Evolutionary conservation across 1,284 basidiomycete genomes (phyloP), one percentile per base, ranked within the genome.

Genomic region (Irpex sp.): DNA sequence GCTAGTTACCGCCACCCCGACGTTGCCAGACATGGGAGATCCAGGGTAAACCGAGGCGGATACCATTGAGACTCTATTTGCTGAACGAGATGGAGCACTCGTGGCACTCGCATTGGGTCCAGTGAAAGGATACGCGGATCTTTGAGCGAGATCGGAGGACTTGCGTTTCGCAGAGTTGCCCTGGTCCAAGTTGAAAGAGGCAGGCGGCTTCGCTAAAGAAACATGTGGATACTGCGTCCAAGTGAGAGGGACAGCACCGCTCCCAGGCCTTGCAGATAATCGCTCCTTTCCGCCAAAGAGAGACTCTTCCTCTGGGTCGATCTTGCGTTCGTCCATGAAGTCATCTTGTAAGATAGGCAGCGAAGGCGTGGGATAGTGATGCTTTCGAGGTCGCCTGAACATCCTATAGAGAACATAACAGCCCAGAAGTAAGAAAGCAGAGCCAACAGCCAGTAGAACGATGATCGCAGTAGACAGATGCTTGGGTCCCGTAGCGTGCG

Each of bases 201-300:
- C 34, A 6, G 58, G 58, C 26, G 66, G 62, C 60, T 67, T 69
- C 34, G 9, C 56, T 3, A 67, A 13, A 19, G 69, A 67, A 1
- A 68, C 64, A 21, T 70, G 74, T 9, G 73, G 79, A 71, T 89
- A 89, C 66, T 87, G 85, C 2, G 85, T 83, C 88, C 88, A 91
- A 48, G 81, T 77, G 79, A 81, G 85, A 80, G 72, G 2, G 79
- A 78, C 15, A 75, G 76, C 61, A 78, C 54, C 79, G 60, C 68
- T 69, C 11, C 77, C 79, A 65, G 79, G 76, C 31, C 79, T 75
- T 1, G 66, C 71, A 1, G 89, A 90, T 48, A 82, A 75, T 31
- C 83, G 76, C 71, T 91, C 89, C 68, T 86, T 85, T 2, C 90
- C 89, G 15, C 89, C 90, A 70, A 92, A 92, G 48, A 91, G 75